phyloP scores from a whole-genome alignment of 192 early-diverging fungal genomes.

The Entomortierella parvispora region DNA sequence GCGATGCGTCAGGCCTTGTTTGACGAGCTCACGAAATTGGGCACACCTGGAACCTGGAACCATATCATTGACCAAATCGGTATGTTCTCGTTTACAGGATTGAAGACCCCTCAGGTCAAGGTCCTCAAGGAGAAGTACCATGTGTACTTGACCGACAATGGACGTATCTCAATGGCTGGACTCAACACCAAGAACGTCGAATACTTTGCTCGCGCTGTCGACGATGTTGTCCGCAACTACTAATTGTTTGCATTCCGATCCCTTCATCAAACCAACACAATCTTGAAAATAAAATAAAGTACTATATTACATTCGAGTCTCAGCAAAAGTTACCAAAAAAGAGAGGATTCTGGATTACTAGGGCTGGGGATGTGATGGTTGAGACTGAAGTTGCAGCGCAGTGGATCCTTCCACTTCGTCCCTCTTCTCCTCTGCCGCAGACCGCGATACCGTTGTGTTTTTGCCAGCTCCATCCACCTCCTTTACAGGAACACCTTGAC shows the following conservation, averaged over 20 bases:
- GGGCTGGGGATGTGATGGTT: no score
- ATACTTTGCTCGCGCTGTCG: slow-evolving; percentile 90
- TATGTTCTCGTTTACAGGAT: slow-evolving; percentile 98
- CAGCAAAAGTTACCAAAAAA: no score
- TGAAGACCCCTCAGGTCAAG: slow-evolving; percentile 79
- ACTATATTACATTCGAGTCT: no score
- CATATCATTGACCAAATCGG: slow-evolving; percentile 97
- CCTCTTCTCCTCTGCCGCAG: not conserved
- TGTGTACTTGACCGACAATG: slow-evolving; percentile 94
- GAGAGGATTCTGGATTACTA: no score
- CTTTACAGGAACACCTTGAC: no score
- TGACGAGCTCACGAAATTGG: slow-evolving; percentile 70
- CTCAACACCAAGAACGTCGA: slow-evolving; percentile 88
- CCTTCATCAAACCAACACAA: no score
- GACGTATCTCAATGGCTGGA: slow-evolving; percentile 96
- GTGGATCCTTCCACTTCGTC: no score
- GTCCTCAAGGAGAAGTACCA: slow-evolving; percentile 87
- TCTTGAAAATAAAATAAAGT: no score
- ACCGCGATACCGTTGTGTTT: no score
- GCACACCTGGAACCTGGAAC: slow-evolving; percentile 95
- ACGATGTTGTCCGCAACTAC: slow-evolving; percentile 88
- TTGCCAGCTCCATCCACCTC: no score
- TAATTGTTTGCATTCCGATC: slow-evolving; percentile 14
- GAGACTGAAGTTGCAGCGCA: no score
- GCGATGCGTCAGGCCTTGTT: slow-evolving; percentile 83